Percentiles rank a stretch among this genome's conserved stretches.
These are phyloP conservation scores for Sugiyamaella valdiviana DNA, from an alignment of 805 yeast genomes.

Conservation along the genomic window DNA sequence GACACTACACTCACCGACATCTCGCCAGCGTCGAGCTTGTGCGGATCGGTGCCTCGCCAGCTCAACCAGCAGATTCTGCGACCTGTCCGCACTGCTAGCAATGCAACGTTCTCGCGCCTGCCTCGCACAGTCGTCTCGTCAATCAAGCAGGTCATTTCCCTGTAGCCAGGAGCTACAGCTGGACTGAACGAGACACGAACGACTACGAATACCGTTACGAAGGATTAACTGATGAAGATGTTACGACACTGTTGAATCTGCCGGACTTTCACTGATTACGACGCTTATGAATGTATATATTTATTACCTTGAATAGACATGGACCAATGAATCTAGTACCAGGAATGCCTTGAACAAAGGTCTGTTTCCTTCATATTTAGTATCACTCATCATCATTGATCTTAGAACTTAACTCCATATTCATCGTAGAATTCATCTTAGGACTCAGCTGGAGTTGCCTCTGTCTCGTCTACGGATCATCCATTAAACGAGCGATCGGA, in stretches of 20 bases:
- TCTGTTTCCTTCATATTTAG: too few species aligned
- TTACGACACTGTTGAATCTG: too few species aligned
- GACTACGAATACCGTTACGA: too few species aligned
- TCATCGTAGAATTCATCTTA: too few species aligned
- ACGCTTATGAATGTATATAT: neutral
- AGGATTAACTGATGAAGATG: too few species aligned
- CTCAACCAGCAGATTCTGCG: neutral
- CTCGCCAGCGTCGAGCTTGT: neutral
- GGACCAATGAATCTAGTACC: conserved; percentile 4
- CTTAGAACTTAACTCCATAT: too few species aligned
- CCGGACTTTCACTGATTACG: too few species aligned
- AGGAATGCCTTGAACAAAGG: too few species aligned
- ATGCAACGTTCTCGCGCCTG: conserved; percentile 2
- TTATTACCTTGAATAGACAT: neutral
- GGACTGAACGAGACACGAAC: neutral
- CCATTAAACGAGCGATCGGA: too few species aligned
- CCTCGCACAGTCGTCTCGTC: conserved; percentile 3
- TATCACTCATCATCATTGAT: too few species aligned
- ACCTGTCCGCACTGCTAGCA: conserved; percentile 1
- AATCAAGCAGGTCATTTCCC: conserved; percentile 4
- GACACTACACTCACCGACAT: neutral
- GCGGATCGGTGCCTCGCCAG: neutral
- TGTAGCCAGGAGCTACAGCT: neutral
- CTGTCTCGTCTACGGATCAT: too few species aligned
- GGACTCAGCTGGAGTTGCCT: too few species aligned